Percentiles rank a stretch among this genome's conserved stretches.
Conservation (phyloP, 495 filamentous ascomycete species). For the Collariella sp. region DNA sequence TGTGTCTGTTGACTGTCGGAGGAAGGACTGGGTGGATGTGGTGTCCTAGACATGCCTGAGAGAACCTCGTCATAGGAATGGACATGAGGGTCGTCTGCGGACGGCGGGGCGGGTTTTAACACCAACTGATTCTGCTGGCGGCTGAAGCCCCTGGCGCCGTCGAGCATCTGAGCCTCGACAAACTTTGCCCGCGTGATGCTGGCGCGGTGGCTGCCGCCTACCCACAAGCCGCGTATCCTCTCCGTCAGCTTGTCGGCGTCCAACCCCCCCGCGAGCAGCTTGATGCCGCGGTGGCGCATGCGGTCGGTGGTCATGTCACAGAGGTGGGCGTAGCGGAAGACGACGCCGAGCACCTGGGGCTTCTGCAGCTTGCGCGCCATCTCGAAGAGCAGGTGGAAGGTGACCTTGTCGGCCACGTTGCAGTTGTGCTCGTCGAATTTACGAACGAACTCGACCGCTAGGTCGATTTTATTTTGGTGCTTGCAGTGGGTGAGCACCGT, state of each 20-base stretch:
- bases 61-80: background rate
- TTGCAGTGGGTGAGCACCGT: slow-evolving; percentile 30
- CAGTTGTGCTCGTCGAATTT: slow-evolving; percentile 15
- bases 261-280: background rate
- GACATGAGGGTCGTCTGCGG: background rate
- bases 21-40: too few relatives aligned
- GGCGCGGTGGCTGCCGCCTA: background rate
- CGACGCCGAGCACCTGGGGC: slow-evolving; percentile 30
- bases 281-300: slow-evolving; percentile 13
- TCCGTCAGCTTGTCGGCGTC: background rate
- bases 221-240: background rate
- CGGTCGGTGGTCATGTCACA: slow-evolving; percentile 4
- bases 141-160: too few relatives aligned
- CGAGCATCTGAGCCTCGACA: background rate
- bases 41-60: background rate
- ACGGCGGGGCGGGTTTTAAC: background rate
- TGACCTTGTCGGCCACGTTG: slow-evolving; percentile 7
- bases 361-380: slow-evolving; percentile 20
- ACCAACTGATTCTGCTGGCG: background rate
- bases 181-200: background rate
- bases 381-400: slow-evolving; percentile 28
- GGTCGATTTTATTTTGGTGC: slow-evolving; percentile 7
- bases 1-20: too few relatives aligned
- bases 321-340: slow-evolving; percentile 32
- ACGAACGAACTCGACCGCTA: slow-evolving; percentile 13